Conservation (phyloP, 129 eudicot species). For the Flaveria sonorensis region DNA sequence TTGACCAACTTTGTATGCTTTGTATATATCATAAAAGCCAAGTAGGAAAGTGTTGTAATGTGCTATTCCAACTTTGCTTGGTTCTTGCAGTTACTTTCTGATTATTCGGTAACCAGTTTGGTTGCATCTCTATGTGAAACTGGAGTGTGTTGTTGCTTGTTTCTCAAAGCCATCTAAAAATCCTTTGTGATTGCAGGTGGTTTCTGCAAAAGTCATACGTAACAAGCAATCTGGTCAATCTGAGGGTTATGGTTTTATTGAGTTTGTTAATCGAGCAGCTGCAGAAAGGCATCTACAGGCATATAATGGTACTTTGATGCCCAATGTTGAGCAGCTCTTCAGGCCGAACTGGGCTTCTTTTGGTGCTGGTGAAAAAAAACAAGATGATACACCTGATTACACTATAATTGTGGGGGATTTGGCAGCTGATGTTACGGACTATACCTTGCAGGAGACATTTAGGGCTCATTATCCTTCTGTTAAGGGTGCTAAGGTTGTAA, state of each 20-base stretch:
- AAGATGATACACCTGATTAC: constrained; percentile 60
- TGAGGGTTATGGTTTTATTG: constrained; percentile 89
- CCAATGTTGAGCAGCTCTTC: constrained; percentile 70
- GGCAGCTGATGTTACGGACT: constrained; percentile 91
- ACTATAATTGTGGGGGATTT: constrained; percentile 92
- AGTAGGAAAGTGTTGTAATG: neutral
- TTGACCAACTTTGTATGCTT: constrained; percentile 9
- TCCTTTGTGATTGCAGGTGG: constrained; percentile 50
- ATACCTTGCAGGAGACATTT: constrained; percentile 85
- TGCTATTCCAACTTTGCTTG: neutral
- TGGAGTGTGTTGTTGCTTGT: too few relatives aligned
- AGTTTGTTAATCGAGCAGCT: constrained; percentile 66
- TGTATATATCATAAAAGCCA: constrained; percentile 4
- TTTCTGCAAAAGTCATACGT: constrained; percentile 77
- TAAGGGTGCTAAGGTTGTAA: constrained; percentile 89
- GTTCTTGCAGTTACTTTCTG: neutral
- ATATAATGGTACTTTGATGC: constrained; percentile 73
- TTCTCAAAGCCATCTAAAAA: neutral
- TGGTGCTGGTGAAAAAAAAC: constrained; percentile 83
- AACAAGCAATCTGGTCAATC: constrained; percentile 86
- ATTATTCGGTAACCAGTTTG: neutral
- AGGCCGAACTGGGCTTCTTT: constrained; percentile 87
- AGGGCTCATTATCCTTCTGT: constrained; percentile 78
- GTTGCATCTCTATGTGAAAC: neutral
- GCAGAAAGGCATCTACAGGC: constrained; percentile 80